Evolutionary conservation across 2,329 filamentous ascomycete genomes (phyloP), one percentile per base, ranked within the genome.

Genomic region (Magnaporthales sp.): DNA sequence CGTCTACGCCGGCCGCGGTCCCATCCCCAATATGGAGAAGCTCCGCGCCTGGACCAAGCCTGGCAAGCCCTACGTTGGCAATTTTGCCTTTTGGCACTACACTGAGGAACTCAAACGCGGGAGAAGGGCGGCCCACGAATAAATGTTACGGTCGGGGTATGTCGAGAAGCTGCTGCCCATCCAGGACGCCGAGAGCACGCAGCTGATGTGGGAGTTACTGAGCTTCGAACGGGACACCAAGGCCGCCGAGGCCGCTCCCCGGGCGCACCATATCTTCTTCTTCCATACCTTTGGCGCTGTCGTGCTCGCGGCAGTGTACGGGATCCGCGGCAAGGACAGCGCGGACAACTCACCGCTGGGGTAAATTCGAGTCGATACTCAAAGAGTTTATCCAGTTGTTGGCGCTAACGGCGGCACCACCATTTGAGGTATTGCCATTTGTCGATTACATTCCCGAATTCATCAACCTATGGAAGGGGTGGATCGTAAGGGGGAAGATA

Each of bases 1-100:
- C 15, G 82, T 82, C 15, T 86, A 85, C 71, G 84, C 81, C 0
- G 78, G 79, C 15, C 76, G 83, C 0, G 77, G 77, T 24, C 66
- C 66, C 29, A 29, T 27, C 8, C 6, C 27, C 5, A 26, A 63
- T 11, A 24, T 67, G 63, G 38, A 61, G 0, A 65, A 24, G 22
- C 1, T 32, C 6, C 54, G 22, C 22, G 54, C 3, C 9, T 58
- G 54, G 54, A 58, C n/a, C 10, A 11, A 26, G 22, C 62, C 62
- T 22, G 31, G 62, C 24, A 22, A 11, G 22, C 22, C 22, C 22
- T 58, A 58, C 54, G n/a, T 29, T 2, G 22, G 38, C 22, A 32
- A 51, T 22, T 27, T 46, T 24, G 62, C 31, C 62, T 46, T 32
- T 2, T 19, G n/a, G 31, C n/a, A 24, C 9, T 63, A 63, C 24